Base-by-base conservation (phyloP, 805 yeast genomes). In the Zygosaccharomyces gambellarensis region DNA sequence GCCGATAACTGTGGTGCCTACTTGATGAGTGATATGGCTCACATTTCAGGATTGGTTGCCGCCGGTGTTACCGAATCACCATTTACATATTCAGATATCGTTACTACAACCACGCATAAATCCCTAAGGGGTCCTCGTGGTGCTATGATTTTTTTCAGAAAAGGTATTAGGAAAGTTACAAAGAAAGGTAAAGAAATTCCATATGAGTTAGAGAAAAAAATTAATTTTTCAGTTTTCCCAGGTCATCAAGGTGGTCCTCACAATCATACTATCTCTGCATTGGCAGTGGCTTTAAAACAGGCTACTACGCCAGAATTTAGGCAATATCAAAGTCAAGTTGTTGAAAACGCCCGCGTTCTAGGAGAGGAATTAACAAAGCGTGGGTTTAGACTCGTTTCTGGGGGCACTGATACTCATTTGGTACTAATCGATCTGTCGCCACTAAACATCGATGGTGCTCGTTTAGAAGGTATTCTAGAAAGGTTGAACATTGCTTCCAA, bases 211-310 rank as follows among this genome's bases (percentile, higher is more conserved):
- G 98, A 92, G 72, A 81, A 82, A 67, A 85, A 82, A 68, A 90
- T 92, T 72, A 92, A 92, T 79, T 92, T 92, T 68, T 88, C 97
- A 29, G 98, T 92, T 49, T 92, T 92, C 87, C 99, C 99, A 60
- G 98, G 95, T 57, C 98, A 92, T 71, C 99, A 92, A 77, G 99
- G 99, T 77, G 99, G 99, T 67, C 99, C 99, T 59, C 98, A 92
- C 73, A 92, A 92, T 76, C 97, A 92, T 73, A 92, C 98, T 61
- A 92, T 92, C 65, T 82, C 96, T 56, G 98, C 98, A 19, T 77
- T 92, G 61, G 95, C 98, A 29, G 92, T 90, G 50, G 98, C 98
- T 34, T 79, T 92, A 64, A 88, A 88, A 67, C 98, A 92, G 76
- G 90, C 96, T 49, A 75, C 80, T 46, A 77, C 92, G 42, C 95